phyloP scores from a whole-genome alignment of 345 rosid genomes.

The Lagerstroemia speciosa region DNA sequence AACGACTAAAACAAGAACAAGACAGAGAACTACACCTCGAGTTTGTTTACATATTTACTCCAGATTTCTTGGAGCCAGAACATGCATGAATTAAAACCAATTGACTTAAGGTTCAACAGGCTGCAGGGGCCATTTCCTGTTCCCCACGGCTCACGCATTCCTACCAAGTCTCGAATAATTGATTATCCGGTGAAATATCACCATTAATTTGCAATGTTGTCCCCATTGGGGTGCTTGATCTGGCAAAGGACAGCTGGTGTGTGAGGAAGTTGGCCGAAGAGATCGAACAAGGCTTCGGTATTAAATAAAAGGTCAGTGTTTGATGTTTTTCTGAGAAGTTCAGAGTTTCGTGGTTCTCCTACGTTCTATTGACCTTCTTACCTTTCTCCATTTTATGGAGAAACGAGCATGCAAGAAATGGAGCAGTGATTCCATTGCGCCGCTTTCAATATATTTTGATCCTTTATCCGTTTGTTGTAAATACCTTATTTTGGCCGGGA shows the following conservation, averaged over 20 bases:
- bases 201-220: slow-evolving; percentile 10
- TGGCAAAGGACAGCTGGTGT: slow-evolving; percentile 12
- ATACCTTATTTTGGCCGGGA: too few relatives aligned
- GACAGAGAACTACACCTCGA: slow-evolving; percentile 50
- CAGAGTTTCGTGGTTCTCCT: too few relatives aligned
- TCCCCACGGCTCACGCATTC: neutral
- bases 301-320: too few relatives aligned
- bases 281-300: too few relatives aligned
- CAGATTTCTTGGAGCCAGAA: slow-evolving; percentile 95
- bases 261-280: too few relatives aligned
- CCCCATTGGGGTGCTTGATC: slow-evolving; percentile 1
- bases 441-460: too few relatives aligned
- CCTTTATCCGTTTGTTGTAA: too few relatives aligned
- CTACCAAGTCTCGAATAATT: slow-evolving; percentile 13
- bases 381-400: too few relatives aligned
- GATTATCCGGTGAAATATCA: neutral
- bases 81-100: slow-evolving; percentile 89
- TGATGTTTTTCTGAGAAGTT: too few relatives aligned
- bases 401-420: too few relatives aligned
- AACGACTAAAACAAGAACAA: neutral
- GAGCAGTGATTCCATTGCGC: too few relatives aligned
- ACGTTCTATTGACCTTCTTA: too few relatives aligned
- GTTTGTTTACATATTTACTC: slow-evolving; percentile 83
- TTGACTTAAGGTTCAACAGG: neutral
- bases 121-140: slow-evolving; percentile 10